These are phyloP conservation scores for Diaporthe citrichinensis DNA, from an alignment of 2,329 filamentous ascomycete species.

Conservation along the genomic window DNA sequence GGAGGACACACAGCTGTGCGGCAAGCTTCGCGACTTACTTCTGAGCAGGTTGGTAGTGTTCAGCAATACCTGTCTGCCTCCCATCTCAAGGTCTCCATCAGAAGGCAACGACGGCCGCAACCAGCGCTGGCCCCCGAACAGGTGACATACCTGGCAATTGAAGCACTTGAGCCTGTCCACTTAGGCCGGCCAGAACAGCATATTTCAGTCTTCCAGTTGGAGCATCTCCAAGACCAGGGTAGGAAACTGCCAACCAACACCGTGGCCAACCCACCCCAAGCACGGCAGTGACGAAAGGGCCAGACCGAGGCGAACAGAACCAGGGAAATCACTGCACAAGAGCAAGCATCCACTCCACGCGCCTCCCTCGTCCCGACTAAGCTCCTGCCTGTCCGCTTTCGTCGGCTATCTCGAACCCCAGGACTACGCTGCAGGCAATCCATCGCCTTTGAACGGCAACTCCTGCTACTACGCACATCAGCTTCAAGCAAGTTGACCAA, in stretches of 20 bases:
- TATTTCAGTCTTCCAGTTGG: slow-evolving; percentile 1
- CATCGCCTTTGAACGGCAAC: not conserved
- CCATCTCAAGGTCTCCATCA: not conserved
- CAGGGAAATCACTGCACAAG: not conserved
- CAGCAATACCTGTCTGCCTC: slow-evolving; percentile 13
- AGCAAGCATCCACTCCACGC: not conserved
- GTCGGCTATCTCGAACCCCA: not conserved
- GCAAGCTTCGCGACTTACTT: slow-evolving; percentile 9
- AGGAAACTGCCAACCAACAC: slow-evolving; percentile 31
- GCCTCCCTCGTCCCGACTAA: not conserved
- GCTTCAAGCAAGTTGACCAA: slow-evolving; percentile 3
- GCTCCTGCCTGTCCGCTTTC: not conserved
- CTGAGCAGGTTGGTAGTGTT: not conserved
- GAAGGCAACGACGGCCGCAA: not conserved
- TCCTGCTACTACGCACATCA: not conserved
- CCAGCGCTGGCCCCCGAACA: not conserved
- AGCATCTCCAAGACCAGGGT: slow-evolving; percentile 8
- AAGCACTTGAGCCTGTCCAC: not conserved
- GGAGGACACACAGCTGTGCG: not conserved
- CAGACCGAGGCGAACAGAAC: slow-evolving; percentile 18
- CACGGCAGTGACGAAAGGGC: slow-evolving; percentile 30
- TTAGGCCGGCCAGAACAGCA: slow-evolving; percentile 1
- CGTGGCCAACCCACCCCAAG: not conserved
- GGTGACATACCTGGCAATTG: not conserved
- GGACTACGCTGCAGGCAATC: not conserved